phyloP scores from a whole-genome alignment of 2,329 filamentous ascomycete genomes.

The Penicillium sp. region DNA sequence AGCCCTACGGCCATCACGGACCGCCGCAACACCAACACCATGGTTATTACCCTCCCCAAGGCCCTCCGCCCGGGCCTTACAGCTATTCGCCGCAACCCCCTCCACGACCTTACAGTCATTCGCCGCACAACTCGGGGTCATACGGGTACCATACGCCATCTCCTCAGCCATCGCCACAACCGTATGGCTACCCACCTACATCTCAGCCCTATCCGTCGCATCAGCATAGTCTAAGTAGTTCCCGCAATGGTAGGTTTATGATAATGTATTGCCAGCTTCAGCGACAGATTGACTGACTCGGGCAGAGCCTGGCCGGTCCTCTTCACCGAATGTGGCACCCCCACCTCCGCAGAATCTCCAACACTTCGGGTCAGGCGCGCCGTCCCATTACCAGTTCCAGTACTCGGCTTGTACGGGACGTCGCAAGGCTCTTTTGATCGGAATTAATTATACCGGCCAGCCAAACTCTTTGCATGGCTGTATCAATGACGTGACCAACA shows the following conservation, averaged over 20 bases:
- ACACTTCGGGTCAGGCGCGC: conserved; percentile 77
- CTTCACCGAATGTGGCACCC: conserved; percentile 58
- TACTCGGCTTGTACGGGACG: conserved; percentile 89
- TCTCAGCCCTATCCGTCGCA: conserved; percentile 10
- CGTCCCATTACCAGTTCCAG: conserved; percentile 79
- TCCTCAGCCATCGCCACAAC: conserved; percentile 7
- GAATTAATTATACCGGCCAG: conserved; percentile 95
- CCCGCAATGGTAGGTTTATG: conserved; percentile 10
- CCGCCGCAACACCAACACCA: neutral
- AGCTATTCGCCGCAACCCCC: neutral
- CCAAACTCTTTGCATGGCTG: conserved; percentile 85
- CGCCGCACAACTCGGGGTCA: conserved; percentile 11
- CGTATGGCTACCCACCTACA: neutral
- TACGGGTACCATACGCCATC: conserved; percentile 11
- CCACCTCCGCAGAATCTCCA: conserved; percentile 68
- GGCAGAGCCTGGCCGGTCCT: conserved; percentile 54
- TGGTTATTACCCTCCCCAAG: conserved; percentile 7
- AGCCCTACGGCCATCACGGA: neutral
- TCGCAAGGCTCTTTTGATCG: conserved; percentile 84
- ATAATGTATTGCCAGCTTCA: neutral
- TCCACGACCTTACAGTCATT: conserved; percentile 18
- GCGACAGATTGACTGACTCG: conserved; percentile 2
- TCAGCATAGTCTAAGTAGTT: conserved; percentile 10
- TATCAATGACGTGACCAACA: conserved; percentile 97
- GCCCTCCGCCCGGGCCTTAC: conserved; percentile 3